These are phyloP conservation scores for Nephelium lappaceum DNA, from an alignment of 345 rosid species.

Conservation along the genomic window DNA sequence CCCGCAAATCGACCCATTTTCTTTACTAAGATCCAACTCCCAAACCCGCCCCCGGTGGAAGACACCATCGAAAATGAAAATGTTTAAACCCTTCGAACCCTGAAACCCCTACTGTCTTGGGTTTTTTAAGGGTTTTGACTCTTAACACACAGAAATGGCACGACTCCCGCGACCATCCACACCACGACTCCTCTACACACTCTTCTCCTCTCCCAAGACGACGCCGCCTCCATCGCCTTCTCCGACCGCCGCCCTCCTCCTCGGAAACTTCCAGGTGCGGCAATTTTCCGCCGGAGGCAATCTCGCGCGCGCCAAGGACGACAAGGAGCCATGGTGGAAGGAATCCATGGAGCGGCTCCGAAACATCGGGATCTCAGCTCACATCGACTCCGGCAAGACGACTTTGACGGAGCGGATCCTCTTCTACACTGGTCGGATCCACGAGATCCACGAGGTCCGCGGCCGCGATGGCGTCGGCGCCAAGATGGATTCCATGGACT, in stretches of 20 bases:
- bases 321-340: conserved; percentile 95
- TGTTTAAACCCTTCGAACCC: background rate
- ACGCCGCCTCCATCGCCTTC: conserved; percentile 36
- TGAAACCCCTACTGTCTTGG: conserved; percentile 12
- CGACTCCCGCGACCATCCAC: conserved; percentile 48
- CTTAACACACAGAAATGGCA: conserved; percentile 40
- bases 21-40: background rate
- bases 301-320: conserved; percentile 75
- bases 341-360: conserved; percentile 88
- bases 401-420: conserved; percentile 90
- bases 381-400: conserved; percentile 98
- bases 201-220: conserved; percentile 33
- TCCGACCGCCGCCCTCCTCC: conserved; percentile 58
- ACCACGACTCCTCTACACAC: conserved; percentile 49
- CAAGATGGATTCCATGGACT: conserved; percentile 99
- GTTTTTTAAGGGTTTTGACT: conserved; percentile 27
- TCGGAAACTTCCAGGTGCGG: conserved; percentile 56
- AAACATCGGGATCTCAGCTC: conserved; percentile 97
- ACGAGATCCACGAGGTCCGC: conserved; percentile 97
- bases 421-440: conserved; percentile 91
- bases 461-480: conserved; percentile 99
- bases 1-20: background rate
- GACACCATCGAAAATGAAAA: background rate
- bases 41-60: background rate
- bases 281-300: conserved; percentile 68